Evolutionary conservation across 2,329 filamentous ascomycete genomes (phyloP).

Genomic region (Cladosporium sp.): DNA sequence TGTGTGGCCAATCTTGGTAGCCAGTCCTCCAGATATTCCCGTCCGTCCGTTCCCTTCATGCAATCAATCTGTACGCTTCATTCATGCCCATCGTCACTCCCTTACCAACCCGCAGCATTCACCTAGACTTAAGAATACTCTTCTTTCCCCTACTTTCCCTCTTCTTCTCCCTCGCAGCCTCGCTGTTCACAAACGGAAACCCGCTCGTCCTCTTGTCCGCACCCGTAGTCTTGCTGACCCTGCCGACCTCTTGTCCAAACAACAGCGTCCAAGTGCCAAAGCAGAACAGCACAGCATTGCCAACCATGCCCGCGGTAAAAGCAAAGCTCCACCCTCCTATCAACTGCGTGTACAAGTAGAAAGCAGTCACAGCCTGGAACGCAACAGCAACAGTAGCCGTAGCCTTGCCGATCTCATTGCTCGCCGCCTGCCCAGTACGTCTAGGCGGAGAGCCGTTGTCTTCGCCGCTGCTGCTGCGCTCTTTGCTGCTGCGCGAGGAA

Average conservation of each 20-base stretch:
- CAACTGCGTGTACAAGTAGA: constrained; percentile 67
- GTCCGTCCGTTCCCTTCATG: background rate
- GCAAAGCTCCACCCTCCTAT: constrained; percentile 51
- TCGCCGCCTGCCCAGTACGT: background rate
- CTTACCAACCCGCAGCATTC: background rate
- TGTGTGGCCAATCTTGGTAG: background rate
- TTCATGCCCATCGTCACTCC: background rate
- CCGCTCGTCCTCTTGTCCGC: constrained; percentile 63
- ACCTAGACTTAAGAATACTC: constrained; percentile 21
- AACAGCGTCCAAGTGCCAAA: constrained; percentile 63
- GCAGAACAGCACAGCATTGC: constrained; percentile 54
- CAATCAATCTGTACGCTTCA: background rate
- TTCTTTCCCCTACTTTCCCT: constrained; percentile 24
- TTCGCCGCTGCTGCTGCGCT: constrained; percentile 11
- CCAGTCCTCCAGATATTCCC: background rate
- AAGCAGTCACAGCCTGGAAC: constrained; percentile 55
- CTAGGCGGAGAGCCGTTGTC: constrained; percentile 1
- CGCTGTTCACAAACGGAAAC: constrained; percentile 60
- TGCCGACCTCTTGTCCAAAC: constrained; percentile 52
- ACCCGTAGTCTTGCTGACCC: constrained; percentile 59
- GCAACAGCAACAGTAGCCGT: constrained; percentile 3
- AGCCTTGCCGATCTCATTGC: constrained; percentile 10
- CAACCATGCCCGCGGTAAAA: constrained; percentile 55
- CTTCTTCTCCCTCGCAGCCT: constrained; percentile 28
- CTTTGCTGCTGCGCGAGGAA: constrained; percentile 5